Evolutionary conservation across 2,329 filamentous ascomycete genomes (phyloP).

Genomic region (Paracoccidioides brasiliensis): DNA sequence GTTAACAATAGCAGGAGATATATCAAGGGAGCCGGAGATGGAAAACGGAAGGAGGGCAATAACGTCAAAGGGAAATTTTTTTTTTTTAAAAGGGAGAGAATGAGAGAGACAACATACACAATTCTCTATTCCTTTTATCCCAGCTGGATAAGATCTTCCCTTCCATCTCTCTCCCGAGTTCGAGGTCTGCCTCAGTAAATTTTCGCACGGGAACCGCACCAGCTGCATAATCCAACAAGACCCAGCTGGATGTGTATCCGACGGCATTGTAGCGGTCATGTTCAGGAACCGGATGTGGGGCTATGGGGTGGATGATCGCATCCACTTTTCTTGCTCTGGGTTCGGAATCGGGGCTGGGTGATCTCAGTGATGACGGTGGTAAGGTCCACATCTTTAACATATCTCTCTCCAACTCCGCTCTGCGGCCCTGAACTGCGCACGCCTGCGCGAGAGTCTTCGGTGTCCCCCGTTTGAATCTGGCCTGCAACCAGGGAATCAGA

Average conservation of each 20-base stretch:
- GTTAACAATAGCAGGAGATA: not conserved
- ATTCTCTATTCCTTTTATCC: constrained; percentile 46
- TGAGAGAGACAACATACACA: constrained; percentile 35
- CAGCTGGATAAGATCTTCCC: constrained; percentile 37
- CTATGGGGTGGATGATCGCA: constrained; percentile 50
- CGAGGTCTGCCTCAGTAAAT: constrained; percentile 38
- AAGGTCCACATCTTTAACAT: constrained; percentile 45
- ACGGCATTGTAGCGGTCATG: constrained; percentile 51
- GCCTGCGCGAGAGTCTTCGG: constrained; percentile 37
- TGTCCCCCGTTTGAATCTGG: constrained; percentile 37
- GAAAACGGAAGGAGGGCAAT: no score
- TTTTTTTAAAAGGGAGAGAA: no score
- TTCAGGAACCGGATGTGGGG: constrained; percentile 49
- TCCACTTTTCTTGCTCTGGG: constrained; percentile 32
- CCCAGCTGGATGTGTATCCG: constrained; percentile 49
- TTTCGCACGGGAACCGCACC: constrained; percentile 43
- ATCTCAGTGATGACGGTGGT: constrained; percentile 13
- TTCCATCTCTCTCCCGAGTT: constrained; percentile 34
- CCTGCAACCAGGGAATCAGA: constrained; percentile 46
- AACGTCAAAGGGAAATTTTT: not conserved
- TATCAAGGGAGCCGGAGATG: no score
- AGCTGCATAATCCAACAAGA: constrained; percentile 50
- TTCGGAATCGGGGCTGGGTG: constrained; percentile 18
- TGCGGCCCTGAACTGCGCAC: constrained; percentile 40
- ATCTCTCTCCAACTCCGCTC: constrained; percentile 40